Base-by-base conservation (phyloP, 345 rosid genomes). In the Populus pruinosa region DNA sequence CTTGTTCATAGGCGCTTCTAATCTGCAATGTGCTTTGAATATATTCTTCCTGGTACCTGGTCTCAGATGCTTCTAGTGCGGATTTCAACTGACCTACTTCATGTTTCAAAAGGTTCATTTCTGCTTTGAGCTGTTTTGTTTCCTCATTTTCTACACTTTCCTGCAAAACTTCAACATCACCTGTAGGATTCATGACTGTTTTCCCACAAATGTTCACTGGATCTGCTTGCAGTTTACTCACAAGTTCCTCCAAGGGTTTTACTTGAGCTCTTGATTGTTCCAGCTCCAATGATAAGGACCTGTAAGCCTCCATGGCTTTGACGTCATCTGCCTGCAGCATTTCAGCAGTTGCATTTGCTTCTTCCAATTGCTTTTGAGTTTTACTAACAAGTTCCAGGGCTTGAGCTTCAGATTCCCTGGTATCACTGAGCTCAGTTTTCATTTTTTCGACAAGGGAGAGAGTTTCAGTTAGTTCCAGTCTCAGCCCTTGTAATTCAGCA, bases 11-110 rank as follows among this genome's bases (percentile, higher is more conserved):
- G 76, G 94, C 97, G 71, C 83, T 85, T 84, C 92, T 81, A 43
- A 93, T 92, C 82, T 93, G 97, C 83, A 91, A 73, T 3, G 92
- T 87, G 85, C 94, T 90, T 43, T 80, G 89, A 36, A 91, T 87
- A 74, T 91, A 88, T 85, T 95, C 97, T 83, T 93, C 97, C 41
- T 76, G 69, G 79, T 69, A 77, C 81, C 81, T 88, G 47, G 33
- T 71, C 84, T 83, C 90, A 53, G 86, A 82, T 80, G 79, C 84
- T 85, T 89, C 91, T 8, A 93, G 85, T 50, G 90, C 88, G 50
- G 84, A 79, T 81, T 83, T 88, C 69, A 93, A 74, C n/a, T 23
- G 61, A 74, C 75, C 89, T 69, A 89, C 91, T 81, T 95, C 98
- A 59, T 82, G 79, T 74, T 82, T 87, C 76, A 95, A 84, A 63